Percentiles rank a stretch among this genome's conserved stretches.
Evolutionary conservation across 352 stramenopile species (phyloP).

Genomic region (Globisporangium solare): DNA sequence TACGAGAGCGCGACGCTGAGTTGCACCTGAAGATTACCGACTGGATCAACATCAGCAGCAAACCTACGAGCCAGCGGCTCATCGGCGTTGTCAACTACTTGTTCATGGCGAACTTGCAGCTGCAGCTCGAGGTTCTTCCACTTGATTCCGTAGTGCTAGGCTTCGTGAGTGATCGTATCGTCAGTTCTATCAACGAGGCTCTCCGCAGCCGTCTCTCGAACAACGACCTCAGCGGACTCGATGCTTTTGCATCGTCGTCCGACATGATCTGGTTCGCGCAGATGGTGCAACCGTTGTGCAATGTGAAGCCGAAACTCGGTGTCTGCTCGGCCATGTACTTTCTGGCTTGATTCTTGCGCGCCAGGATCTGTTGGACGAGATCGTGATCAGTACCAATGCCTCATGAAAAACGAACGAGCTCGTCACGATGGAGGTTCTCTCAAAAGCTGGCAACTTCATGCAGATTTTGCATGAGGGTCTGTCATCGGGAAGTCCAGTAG

Average conservation of each 20-base stretch:
- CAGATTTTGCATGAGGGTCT: too few relatives aligned
- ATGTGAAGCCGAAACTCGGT: neutral
- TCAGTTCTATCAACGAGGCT: neutral
- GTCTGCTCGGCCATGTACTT: neutral
- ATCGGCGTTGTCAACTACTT: neutral
- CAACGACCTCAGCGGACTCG: neutral
- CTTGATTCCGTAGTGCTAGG: neutral
- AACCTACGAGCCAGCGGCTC: neutral
- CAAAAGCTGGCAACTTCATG: too few relatives aligned
- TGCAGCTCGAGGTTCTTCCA: neutral
- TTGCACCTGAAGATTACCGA: neutral
- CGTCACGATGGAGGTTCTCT: neutral
- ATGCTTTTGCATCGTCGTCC: neutral
- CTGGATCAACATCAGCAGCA: neutral
- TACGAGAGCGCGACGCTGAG: slow-evolving; percentile 1
- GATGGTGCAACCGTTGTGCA: neutral
- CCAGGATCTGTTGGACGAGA: neutral
- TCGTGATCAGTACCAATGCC: neutral
- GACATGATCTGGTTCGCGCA: neutral
- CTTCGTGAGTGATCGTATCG: neutral
- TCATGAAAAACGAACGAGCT: neutral
- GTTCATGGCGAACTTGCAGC: neutral
- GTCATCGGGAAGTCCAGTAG: too few relatives aligned
- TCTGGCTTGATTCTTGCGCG: neutral
- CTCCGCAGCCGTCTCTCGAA: neutral